phyloP scores from a whole-genome alignment of 192 early-diverging fungal species.

The Chytriomyces confervae region DNA sequence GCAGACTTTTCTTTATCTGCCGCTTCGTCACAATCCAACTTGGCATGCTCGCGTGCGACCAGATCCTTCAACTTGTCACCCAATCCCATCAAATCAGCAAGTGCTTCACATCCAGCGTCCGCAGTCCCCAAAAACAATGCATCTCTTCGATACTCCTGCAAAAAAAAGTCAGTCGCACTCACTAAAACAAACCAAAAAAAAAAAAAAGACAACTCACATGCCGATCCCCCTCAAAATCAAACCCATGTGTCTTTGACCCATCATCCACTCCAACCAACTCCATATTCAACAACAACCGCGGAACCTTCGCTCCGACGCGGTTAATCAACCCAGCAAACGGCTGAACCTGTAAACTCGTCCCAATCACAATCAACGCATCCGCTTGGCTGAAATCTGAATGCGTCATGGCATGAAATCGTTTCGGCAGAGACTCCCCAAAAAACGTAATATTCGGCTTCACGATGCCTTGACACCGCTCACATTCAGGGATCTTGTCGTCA shows the following conservation, averaged over 20 bases:
- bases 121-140: constrained; percentile 79
- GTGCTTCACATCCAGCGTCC: constrained; percentile 74
- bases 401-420: constrained; percentile 59
- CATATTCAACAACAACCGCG: constrained; percentile 90
- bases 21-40: background rate
- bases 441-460: constrained; percentile 98
- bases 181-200: background rate
- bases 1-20: too few species aligned
- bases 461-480: constrained; percentile 66
- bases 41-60: constrained; percentile 29
- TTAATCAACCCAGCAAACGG: constrained; percentile 87
- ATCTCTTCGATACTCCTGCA: constrained; percentile 71
- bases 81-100: constrained; percentile 80
- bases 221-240: constrained; percentile 34
- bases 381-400: constrained; percentile 47
- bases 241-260: constrained; percentile 15
- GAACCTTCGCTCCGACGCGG: constrained; percentile 64
- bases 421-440: constrained; percentile 89
- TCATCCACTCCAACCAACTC: constrained; percentile 69
- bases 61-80: constrained; percentile 50
- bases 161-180: background rate
- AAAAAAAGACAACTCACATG: constrained; percentile 4
- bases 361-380: constrained; percentile 92
- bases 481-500: constrained; percentile 69
- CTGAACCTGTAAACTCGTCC: constrained; percentile 87